phyloP scores from a whole-genome alignment of 116 monocot species.

The Zostera marina region DNA sequence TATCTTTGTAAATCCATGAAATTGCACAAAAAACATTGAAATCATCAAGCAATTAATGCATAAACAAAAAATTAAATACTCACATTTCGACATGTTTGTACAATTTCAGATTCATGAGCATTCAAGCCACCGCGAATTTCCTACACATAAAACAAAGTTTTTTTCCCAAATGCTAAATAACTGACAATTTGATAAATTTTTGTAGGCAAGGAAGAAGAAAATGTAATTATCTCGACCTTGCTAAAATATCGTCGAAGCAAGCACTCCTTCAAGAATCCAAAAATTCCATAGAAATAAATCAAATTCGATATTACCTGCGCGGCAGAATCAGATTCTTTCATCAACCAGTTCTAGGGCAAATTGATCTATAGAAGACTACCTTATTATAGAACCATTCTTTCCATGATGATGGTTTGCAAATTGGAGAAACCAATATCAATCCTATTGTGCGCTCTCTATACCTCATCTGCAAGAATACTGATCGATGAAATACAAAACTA shows the following conservation, averaged over 20 bases:
- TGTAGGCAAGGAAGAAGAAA: background rate
- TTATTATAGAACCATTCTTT: constrained; percentile 90
- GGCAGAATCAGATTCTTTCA: background rate
- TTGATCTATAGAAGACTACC: constrained; percentile 12
- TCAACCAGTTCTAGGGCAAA: background rate
- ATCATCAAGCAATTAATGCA: too few species aligned
- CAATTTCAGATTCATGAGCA: constrained; percentile 30
- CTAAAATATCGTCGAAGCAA: constrained; percentile 82
- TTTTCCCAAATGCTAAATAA: background rate
- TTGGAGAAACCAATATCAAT: constrained; percentile 80
- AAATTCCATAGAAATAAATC: constrained; percentile 87
- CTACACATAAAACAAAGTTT: constrained; percentile 6
- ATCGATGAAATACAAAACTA: too few species aligned
- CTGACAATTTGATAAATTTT: background rate
- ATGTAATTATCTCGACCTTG: constrained; percentile 29
- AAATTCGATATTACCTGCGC: constrained; percentile 63
- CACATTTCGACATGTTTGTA: constrained; percentile 47
- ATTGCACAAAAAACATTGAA: too few species aligned
- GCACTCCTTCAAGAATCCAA: constrained; percentile 60
- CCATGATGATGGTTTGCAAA: constrained; percentile 89
- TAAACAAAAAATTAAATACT: constrained; percentile 6
- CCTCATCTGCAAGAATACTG: constrained; percentile 27
- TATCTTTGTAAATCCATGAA: background rate
- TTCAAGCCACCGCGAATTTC: constrained; percentile 26
- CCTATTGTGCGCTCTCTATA: constrained; percentile 67